Conservation (phyloP, 768 basidiomycete species). For the Phlegmacium glaucopus region DNA sequence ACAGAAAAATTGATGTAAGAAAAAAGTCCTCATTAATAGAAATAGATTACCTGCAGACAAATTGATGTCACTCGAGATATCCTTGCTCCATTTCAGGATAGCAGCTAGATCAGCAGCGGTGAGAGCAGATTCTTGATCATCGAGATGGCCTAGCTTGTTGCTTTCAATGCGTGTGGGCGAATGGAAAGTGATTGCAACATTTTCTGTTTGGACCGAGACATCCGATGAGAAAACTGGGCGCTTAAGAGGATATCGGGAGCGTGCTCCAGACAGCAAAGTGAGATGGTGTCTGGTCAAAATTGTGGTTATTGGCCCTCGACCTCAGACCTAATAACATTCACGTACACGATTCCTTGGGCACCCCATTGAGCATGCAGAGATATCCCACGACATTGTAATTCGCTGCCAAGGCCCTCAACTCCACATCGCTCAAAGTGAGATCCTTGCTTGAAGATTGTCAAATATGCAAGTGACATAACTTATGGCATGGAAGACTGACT, state of each 20-base stretch:
- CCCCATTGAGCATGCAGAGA: slow-evolving; percentile 69
- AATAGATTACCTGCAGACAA: slow-evolving; percentile 48
- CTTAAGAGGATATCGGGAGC: slow-evolving; percentile 47
- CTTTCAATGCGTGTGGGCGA: slow-evolving; percentile 23
- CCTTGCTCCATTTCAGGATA: slow-evolving; percentile 72
- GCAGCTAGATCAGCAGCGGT: slow-evolving; percentile 61
- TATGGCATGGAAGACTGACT: slow-evolving; percentile 28
- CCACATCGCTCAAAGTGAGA: slow-evolving; percentile 63
- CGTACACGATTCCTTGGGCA: slow-evolving; percentile 68
- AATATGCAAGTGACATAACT: background rate
- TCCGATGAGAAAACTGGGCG: slow-evolving; percentile 55
- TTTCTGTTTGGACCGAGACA: slow-evolving; percentile 62
- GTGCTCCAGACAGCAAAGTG: slow-evolving; percentile 40
- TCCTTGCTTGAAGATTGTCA: slow-evolving; percentile 49
- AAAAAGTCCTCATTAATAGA: background rate
- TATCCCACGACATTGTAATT: slow-evolving; percentile 65
- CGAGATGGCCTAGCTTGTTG: slow-evolving; percentile 33
- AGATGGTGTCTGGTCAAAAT: slow-evolving; percentile 42
- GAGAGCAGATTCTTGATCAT: slow-evolving; percentile 56
- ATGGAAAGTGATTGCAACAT: slow-evolving; percentile 24
- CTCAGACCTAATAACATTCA: slow-evolving; percentile 2
- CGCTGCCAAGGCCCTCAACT: slow-evolving; percentile 62
- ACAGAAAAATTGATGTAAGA: background rate
- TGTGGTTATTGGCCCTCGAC: background rate
- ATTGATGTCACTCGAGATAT: slow-evolving; percentile 72